Base-by-base conservation (phyloP, 208 protist species). In the Wallacemonas sp. region DNA sequence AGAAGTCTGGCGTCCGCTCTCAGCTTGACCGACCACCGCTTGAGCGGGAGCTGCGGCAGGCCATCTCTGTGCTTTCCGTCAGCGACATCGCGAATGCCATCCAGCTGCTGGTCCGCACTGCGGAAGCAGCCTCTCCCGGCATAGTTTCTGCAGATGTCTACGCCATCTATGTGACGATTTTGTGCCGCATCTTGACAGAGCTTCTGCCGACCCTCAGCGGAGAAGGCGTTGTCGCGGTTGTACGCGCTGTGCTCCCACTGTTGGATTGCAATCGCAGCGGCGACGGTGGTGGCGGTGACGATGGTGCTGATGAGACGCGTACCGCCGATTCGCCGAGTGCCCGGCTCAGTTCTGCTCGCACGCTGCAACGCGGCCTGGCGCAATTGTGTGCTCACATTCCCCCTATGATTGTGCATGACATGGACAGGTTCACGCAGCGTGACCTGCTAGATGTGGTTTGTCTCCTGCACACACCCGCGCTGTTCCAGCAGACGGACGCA, bases 321-420 rank as follows among this genome's bases (percentile, higher is more conserved):
- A 41, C 36, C 6, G 36, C 9, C 36, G n/a, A n/a, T n/a, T n/a
- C n/a, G n/a, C n/a, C n/a, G n/a, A n/a, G n/a, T n/a, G n/a, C n/a
- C n/a, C n/a, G n/a, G n/a, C n/a, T n/a, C n/a, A n/a, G n/a, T n/a
- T n/a, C n/a, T n/a, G 36, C 36, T 17, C 36, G 36, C 36, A 34
- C 70, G 2, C 59, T 64, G 17, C 4, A 11, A 5, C 61, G 61
- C 17, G n/a, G 46, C 19, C 33, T 66, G 33, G 53, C 51, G 3
- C 71, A 68, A 6, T 49, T 77, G 26, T 68, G 77, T n/a, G 66
- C 68, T 17, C 61, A 73, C 54, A 75, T 82, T 0, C 61, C 77
- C n/a, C 59, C 74, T 11, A 46, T 79, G 1, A 66, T 77, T 30
- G 77, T 65, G 8, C 72, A 79, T 49, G 77, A 82, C 34, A 70